phyloP scores from a whole-genome alignment of 2,329 filamentous ascomycete species.

The Graphilbum fragrans region DNA sequence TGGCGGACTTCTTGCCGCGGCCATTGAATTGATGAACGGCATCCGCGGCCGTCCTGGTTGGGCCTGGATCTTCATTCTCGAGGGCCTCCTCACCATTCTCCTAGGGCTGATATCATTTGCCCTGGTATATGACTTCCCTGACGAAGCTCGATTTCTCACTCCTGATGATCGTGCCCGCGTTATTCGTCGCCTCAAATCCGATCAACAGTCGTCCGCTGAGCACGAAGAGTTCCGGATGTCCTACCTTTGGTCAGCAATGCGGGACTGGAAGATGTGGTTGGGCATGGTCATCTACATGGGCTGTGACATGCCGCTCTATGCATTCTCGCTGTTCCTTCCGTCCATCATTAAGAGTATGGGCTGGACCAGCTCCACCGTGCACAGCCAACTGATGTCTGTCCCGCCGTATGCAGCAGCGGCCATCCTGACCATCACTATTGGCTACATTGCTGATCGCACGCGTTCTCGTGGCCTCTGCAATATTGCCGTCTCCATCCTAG shows the following conservation, averaged over 20 bases:
- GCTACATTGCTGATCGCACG: constrained; percentile 67
- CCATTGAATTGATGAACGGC: constrained; percentile 54
- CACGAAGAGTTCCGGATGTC: constrained; percentile 59
- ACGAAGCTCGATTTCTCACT: constrained; percentile 57
- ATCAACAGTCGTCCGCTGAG: constrained; percentile 55
- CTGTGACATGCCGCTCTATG: constrained; percentile 34
- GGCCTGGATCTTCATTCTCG: constrained; percentile 53
- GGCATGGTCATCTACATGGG: constrained; percentile 36
- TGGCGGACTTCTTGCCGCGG: constrained; percentile 56
- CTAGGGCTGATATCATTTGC: constrained; percentile 55
- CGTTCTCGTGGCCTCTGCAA: constrained; percentile 69
- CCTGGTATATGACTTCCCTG: constrained; percentile 69
- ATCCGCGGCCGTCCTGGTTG: constrained; percentile 39
- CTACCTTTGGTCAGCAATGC: constrained; percentile 58
- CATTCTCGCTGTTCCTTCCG: constrained; percentile 43
- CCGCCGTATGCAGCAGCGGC: constrained; percentile 66
- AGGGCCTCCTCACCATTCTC: constrained; percentile 55
- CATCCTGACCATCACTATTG: constrained; percentile 54
- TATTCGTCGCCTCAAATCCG: constrained; percentile 51
- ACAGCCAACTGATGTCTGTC: constrained; percentile 59
- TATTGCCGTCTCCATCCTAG: constrained; percentile 56
- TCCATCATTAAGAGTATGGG: constrained; percentile 37
- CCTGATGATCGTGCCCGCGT: constrained; percentile 56
- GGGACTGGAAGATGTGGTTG: constrained; percentile 63
- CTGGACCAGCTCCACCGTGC: constrained; percentile 33